Base-by-base conservation (phyloP, 2,329 filamentous ascomycete genomes). In the Fusarium sp. region DNA sequence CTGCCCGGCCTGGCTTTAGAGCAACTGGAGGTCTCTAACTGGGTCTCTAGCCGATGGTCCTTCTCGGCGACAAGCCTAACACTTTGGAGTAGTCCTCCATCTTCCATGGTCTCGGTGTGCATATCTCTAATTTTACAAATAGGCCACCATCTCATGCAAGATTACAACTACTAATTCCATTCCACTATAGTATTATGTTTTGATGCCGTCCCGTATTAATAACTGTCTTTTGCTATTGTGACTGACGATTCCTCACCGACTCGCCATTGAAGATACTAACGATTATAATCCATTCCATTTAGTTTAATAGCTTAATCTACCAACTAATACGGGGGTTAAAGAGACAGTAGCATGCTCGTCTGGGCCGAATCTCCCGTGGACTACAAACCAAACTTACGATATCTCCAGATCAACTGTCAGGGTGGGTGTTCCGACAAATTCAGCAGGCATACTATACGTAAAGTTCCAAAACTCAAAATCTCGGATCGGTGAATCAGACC, bases 391-490 rank as follows among this genome's bases (percentile, higher is more conserved):
- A 33, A 54, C 50, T 37, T 40, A 38, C 20, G 57, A 17, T 8
- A 43, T 52, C 30, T 67, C 22, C n/a, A 76, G 6, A 6, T 71
- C 65, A 0, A 76, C 50, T 1, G 33, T 43, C 7, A 76, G 22
- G 1, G 11, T 56, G 0, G 73, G 73, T 3, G 33, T 35, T 3
- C 72, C 73, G 7, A 27, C 11, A 40, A 76, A 70, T 0, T 73
- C 78, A 2, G 59, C 27, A 3, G 84, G 83, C 84, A 86, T 84
- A 0, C 75, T 74, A 58, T 83, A 86, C 0, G 84, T 86, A 30
- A 86, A 83, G 69, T 85, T 86, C 85, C 86, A 87, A 64, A 84
- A 83, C 71, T 87, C 85, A 68, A 86, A 87, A 59, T 86, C 84
- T 59, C 80, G 69, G 3, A 84, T 73, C 0, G 77, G 69, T 10